These are phyloP conservation scores for Mucor velutinosus DNA, from an alignment of 371 early-diverging fungal species.

Conservation along the genomic window DNA sequence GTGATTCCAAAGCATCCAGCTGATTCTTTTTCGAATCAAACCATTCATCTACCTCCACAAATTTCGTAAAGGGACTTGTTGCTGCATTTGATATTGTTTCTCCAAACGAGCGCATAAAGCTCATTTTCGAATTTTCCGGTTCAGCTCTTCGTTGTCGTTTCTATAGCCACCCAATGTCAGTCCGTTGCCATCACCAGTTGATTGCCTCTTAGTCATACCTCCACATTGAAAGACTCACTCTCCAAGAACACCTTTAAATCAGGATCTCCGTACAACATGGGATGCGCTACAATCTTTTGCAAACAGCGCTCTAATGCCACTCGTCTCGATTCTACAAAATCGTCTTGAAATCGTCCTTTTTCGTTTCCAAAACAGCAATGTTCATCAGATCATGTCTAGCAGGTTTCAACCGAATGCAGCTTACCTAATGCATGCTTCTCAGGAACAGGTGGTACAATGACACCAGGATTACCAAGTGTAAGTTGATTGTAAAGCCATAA, in stretches of 20 bases:
- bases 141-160: constrained; percentile 53
- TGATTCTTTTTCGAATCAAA: constrained; percentile 80
- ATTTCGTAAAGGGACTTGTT: constrained; percentile 47
- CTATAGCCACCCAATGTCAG: constrained; percentile 3
- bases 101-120: constrained; percentile 50
- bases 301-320: constrained; percentile 84
- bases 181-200: no score
- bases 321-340: constrained; percentile 90
- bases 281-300: constrained; percentile 81
- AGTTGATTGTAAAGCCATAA: constrained; percentile 92
- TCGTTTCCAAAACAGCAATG: not conserved
- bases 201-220: no score
- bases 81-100: constrained; percentile 51
- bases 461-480: constrained; percentile 78
- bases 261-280: constrained; percentile 80
- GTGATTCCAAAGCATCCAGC: constrained; percentile 82
- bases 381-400: not conserved
- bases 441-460: constrained; percentile 92
- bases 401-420: not conserved
- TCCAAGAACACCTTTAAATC: constrained; percentile 88
- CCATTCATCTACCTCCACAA: constrained; percentile 65
- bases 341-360: constrained; percentile 90
- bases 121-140: constrained; percentile 43
- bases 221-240: constrained; percentile 80
- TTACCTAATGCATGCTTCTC: constrained; percentile 89